phyloP scores from a whole-genome alignment of 225 moss, liverwort and hornwort genomes.

The Marchantia paleacea region DNA sequence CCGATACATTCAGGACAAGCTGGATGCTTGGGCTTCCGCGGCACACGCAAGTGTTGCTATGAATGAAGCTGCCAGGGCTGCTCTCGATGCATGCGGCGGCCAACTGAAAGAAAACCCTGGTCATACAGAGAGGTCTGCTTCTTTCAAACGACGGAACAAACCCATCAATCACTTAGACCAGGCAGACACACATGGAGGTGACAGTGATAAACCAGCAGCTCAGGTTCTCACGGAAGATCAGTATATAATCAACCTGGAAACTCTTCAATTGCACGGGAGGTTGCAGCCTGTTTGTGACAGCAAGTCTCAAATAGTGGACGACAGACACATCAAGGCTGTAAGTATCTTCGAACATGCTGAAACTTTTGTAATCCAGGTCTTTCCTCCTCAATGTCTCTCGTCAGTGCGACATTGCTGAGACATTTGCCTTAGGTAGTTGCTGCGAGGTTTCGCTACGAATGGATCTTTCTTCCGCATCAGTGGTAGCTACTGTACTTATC shows the following conservation, averaged over 20 bases:
- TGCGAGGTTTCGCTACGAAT: not conserved
- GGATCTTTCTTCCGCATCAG: not conserved
- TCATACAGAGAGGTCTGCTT: slow-evolving; percentile 18
- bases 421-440: not conserved
- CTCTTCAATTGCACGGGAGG: slow-evolving; percentile 32
- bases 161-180: slow-evolving; percentile 24
- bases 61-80: slow-evolving; percentile 51
- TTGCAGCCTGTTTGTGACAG: slow-evolving; percentile 34
- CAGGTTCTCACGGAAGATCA: slow-evolving; percentile 19
- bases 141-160: slow-evolving; percentile 27
- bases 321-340: slow-evolving; percentile 42
- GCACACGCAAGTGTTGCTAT: slow-evolving; percentile 42
- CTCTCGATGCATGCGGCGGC: slow-evolving; percentile 48
- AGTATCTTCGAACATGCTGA: not conserved
- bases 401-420: not conserved
- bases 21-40: slow-evolving; percentile 46
- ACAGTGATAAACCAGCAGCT: slow-evolving; percentile 13
- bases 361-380: not conserved
- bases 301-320: slow-evolving; percentile 37
- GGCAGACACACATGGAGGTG: not conserved
- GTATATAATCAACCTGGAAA: slow-evolving; percentile 33
- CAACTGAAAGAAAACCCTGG: slow-evolving; percentile 41
- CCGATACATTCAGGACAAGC: slow-evolving; percentile 30
- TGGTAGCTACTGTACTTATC: not conserved
- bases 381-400: not conserved